phyloP scores from a whole-genome alignment of 192 early-diverging fungal genomes.

The Thamnidium elegans region DNA sequence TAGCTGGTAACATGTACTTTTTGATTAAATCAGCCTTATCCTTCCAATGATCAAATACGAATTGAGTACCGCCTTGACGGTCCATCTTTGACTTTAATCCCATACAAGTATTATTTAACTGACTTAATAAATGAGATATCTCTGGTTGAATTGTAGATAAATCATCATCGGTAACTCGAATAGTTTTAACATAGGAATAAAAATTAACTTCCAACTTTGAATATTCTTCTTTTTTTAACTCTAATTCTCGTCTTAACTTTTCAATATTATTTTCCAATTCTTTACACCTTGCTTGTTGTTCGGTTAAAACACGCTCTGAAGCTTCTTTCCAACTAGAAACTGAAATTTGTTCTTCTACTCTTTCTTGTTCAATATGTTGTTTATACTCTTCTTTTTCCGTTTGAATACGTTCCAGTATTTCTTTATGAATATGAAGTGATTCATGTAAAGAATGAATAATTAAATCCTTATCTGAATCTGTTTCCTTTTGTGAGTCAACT shows the following conservation, averaged over 20 bases:
- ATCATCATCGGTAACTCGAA: conserved; percentile 51
- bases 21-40: neutral
- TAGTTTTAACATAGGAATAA: conserved; percentile 25
- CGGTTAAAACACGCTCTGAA: neutral
- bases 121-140: conserved; percentile 31
- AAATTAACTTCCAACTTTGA: conserved; percentile 23
- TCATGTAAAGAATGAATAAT: conserved; percentile 24
- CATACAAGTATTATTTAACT: conserved; percentile 30
- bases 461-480: conserved; percentile 27
- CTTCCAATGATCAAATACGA: conserved; percentile 16
- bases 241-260: conserved; percentile 1
- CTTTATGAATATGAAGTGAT: conserved; percentile 22
- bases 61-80: conserved; percentile 7
- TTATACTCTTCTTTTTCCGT: conserved; percentile 15
- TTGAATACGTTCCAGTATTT: conserved; percentile 19
- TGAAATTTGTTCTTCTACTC: neutral
- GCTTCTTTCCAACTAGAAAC: neutral
- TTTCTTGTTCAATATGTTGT: conserved; percentile 8
- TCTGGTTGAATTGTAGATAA: conserved; percentile 45
- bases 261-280: neutral
- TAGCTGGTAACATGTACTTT: conserved; percentile 6
- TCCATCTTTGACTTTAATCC: conserved; percentile 18
- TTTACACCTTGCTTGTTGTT: neutral
- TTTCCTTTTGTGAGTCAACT: conserved; percentile 1
- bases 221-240: conserved; percentile 18